Percentiles rank a stretch among this genome's conserved stretches.
Evolutionary conservation across 768 basidiomycete genomes (phyloP).

Genomic region (Suillus fuscotomentosus): DNA sequence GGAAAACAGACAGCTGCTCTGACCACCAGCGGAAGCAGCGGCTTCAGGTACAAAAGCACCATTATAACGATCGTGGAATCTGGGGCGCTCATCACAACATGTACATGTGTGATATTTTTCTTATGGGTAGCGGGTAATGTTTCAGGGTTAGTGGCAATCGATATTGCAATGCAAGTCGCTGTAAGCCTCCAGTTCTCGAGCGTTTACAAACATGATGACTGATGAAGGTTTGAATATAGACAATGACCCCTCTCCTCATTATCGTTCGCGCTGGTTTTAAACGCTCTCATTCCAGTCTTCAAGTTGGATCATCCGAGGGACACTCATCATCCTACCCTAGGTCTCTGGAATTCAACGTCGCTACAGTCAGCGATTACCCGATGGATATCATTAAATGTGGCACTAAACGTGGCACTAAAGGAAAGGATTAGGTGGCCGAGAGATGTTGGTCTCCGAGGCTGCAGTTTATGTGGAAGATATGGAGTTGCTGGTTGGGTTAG

Average conservation of each 20-base stretch:
- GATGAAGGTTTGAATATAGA: neutral
- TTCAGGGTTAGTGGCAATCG: neutral
- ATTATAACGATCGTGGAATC: neutral
- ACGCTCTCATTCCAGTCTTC: neutral
- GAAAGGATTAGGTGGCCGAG: neutral
- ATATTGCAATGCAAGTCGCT: neutral
- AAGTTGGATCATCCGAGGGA: neutral
- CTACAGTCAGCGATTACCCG: neutral
- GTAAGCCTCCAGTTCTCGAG: neutral
- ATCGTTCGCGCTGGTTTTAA: neutral
- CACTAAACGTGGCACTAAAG: neutral
- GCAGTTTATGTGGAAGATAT: neutral
- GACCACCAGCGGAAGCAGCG: neutral
- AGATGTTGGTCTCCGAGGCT: neutral
- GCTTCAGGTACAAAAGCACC: neutral
- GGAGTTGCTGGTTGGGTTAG: neutral
- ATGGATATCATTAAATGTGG: neutral
- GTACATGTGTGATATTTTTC: neutral
- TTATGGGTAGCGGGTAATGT: neutral
- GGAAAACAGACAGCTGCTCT: neutral
- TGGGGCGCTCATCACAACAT: neutral
- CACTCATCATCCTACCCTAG: neutral
- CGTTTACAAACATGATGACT: neutral
- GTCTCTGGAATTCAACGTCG: neutral
- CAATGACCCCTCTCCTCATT: neutral